A percentile compares a stretch with the other conserved stretches of the same genome.
These are phyloP conservation scores for Kwoniella botswanensis DNA, from an alignment of 768 basidiomycete genomes.

Conservation along the genomic window DNA sequence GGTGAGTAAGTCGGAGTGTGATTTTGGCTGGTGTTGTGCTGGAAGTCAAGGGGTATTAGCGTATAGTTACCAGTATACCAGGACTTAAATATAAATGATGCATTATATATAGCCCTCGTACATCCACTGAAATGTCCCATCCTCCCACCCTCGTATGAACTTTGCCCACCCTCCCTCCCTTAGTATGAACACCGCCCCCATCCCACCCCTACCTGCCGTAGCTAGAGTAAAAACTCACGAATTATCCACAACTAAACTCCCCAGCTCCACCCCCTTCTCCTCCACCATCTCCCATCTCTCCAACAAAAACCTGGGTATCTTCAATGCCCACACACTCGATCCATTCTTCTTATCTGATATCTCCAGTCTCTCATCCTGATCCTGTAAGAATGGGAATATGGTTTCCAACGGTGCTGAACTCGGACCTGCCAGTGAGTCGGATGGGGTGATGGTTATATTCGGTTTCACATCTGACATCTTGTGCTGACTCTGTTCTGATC, in stretches of 20 bases:
- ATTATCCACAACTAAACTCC: slow-evolving; percentile 79
- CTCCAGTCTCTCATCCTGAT: slow-evolving; percentile 29
- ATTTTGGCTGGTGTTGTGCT: slow-evolving; percentile 38
- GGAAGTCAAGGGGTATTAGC: neutral
- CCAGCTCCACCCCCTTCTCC: slow-evolving; percentile 77
- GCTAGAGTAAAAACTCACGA: slow-evolving; percentile 37
- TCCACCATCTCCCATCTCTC: slow-evolving; percentile 80
- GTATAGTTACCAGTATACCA: neutral
- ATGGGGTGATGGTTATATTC: slow-evolving; percentile 2
- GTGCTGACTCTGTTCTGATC: neutral
- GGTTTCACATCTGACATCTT: slow-evolving; percentile 31
- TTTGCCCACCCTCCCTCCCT: neutral
- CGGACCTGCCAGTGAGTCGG: slow-evolving; percentile 8
- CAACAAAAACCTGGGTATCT: slow-evolving; percentile 83
- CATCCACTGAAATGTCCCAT: neutral
- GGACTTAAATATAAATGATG: neutral
- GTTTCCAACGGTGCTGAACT: neutral
- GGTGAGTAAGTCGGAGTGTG: slow-evolving; percentile 29
- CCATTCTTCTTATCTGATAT: slow-evolving; percentile 19
- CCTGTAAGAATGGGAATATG: slow-evolving; percentile 8
- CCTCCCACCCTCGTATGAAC: neutral
- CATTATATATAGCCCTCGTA: too few relatives aligned
- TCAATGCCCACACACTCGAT: slow-evolving; percentile 43
- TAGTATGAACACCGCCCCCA: neutral
- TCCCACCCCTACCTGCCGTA: neutral